Evolutionary conservation across 2,329 filamentous ascomycete species (phyloP), one percentile per base, ranked within the genome.

Genomic region (Moelleriella libera): DNA sequence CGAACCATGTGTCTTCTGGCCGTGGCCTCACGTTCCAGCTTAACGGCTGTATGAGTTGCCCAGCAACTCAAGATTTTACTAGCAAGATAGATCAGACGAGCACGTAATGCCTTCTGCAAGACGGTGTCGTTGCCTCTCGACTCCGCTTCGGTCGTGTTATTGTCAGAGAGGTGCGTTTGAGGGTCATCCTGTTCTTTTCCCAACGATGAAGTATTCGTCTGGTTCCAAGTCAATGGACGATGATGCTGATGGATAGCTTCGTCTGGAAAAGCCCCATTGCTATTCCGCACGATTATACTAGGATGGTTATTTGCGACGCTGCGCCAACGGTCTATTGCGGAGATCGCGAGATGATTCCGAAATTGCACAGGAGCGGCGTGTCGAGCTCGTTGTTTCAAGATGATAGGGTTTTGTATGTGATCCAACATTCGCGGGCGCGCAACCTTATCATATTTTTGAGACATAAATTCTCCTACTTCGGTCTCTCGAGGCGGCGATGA

Each of bases 1-100:
- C 82, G 72, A 47, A 92, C 66, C 50, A 89, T 78, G 58, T 87
- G 83, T 51, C 78, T 71, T 51, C 83, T 74, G 21, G 85, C 86
- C 41, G 79, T 71, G 5, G 75, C 77, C 4, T 84, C 86, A 41
- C 78, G 75, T 51, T 79, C 73, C 12, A 80, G 68, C 56, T 86
- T 78, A 11, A 85, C 78, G 5, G 71, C 73, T 9, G 84, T 74
- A 45, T 74, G 69, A 47, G 75, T 73, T 9, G 76, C 75, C 87
- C 87, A 94, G 52, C 63, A 63, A 48, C 61, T 66, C 49, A 61
- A 64, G 14, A 58, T 55, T 51, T 59, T 66, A 52, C 59, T 64
- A 9, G 63, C 64, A 6, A 87, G 68, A 54, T 79, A 83, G 9
- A 84, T 64, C 57, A 84, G 73, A 50, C 83, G 76, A 43, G 82